Percentiles rank a stretch among this genome's conserved stretches.
phyloP scores from a whole-genome alignment of 1,284 basidiomycete genomes.

The Leccinum pachyderme region DNA sequence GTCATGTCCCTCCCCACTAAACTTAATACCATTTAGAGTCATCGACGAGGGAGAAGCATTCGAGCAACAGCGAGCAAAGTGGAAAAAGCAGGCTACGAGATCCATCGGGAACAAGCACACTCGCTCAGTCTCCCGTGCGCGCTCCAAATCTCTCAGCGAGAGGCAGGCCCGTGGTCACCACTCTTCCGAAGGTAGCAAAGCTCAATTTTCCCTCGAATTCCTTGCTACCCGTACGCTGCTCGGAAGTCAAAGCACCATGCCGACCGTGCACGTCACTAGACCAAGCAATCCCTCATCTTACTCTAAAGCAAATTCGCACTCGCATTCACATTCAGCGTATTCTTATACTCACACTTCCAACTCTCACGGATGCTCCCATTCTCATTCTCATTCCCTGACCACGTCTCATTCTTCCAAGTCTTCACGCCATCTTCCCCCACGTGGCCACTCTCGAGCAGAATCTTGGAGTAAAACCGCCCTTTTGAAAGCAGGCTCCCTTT shows the following conservation, averaged over 20 bases:
- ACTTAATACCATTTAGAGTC: constrained; percentile 43
- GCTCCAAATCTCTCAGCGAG: constrained; percentile 58
- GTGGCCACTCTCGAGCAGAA: constrained; percentile 52
- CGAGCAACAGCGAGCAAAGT: constrained; percentile 58
- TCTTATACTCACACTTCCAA: constrained; percentile 23
- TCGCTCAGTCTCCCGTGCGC: constrained; percentile 58
- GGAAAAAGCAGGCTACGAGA: constrained; percentile 59
- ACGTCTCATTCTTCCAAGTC: constrained; percentile 46
- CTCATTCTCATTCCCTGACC: constrained; percentile 45
- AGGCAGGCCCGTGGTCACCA: constrained; percentile 26
- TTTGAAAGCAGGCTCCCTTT: constrained; percentile 45
- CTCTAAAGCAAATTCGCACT: constrained; percentile 30
- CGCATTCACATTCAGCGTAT: constrained; percentile 27
- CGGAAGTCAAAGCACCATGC: constrained; percentile 57
- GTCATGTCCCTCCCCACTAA: constrained; percentile 5
- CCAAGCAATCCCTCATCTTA: constrained; percentile 19
- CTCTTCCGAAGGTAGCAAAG: constrained; percentile 21
- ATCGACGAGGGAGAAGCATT: constrained; percentile 60
- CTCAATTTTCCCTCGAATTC: constrained; percentile 46
- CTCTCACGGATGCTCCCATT: constrained; percentile 40
- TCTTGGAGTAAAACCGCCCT: constrained; percentile 61
- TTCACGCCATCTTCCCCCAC: constrained; percentile 38
- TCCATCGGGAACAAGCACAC: constrained; percentile 66
- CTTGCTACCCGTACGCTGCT: constrained; percentile 61
- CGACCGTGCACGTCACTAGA: constrained; percentile 40